Evolutionary conservation across 768 basidiomycete species (phyloP), one percentile per base, ranked within the genome.

Genomic region (Xerocomellus amylosporus): DNA sequence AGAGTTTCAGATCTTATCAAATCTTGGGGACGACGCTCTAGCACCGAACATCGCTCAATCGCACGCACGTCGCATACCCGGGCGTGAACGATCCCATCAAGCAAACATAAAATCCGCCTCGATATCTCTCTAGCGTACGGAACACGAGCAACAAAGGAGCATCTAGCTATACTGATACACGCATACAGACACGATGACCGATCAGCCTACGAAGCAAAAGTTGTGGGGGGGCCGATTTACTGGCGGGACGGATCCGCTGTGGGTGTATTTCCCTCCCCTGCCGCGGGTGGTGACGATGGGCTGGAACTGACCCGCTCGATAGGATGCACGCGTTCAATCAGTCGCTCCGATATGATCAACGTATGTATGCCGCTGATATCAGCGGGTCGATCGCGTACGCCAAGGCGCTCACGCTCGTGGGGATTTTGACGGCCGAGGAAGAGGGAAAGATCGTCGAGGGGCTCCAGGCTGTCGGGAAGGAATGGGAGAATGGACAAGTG

Each of bases 271-370:
- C 22, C 24, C 9, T 5, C 3, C 17, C 12, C 26, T 4, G 20
- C 19, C 15, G 10, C n/a, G 24, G 36, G 2, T 17, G 50, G 34
- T 41, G 22, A 20, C 8, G 33, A 30, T 34, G 39, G 4, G 33
- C 30, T n/a, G 6, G 15, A 13, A 26, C 47, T 61, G 56, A 64
- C 42, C 8, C 39, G 5, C 31, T 31, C 48, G 31, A 47, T 36
- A 96, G 93, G 42, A 98, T 98, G 96, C 93, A 97, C 72, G 89
- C 85, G 30, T 98, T 96, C 77, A 98, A 98, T 70, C 93, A 98
- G 71, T 98, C 94, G 24, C 78, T 99, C 62, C 85, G 82, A 58
- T 99, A 98, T 72, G 96, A 98, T 71, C 84, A 90, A 70, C 82
- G 92, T 39, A 98, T 99, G 94, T 84, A 94, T 68, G 81, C 83